Evolutionary conservation across 257 asterid genomes (phyloP).

Genomic region (Solanum tarijense): DNA sequence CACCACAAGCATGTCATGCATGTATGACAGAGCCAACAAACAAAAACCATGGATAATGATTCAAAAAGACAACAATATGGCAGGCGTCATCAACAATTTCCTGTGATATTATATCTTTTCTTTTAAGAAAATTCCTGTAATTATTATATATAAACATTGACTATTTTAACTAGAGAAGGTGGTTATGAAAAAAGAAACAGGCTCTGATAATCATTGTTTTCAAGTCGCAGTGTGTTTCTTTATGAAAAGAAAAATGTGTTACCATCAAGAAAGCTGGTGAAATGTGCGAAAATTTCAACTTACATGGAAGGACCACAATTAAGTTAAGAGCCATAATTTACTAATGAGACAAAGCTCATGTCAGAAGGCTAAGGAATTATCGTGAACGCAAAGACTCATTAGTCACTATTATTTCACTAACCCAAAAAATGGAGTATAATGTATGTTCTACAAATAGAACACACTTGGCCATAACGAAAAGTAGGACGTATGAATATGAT

Average conservation of each 20-base stretch:
- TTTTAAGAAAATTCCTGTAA: neutral
- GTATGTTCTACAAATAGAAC: neutral
- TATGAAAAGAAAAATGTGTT: neutral
- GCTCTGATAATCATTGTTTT: neutral
- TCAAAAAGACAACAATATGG: neutral
- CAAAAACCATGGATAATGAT: neutral
- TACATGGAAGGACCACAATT: neutral
- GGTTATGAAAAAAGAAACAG: neutral
- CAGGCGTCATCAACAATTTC: neutral
- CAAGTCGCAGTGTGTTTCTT: neutral
- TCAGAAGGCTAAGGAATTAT: neutral
- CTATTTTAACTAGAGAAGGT: neutral
- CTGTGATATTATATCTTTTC: neutral
- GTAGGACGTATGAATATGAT: neutral
- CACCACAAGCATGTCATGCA: neutral
- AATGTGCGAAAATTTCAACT: neutral
- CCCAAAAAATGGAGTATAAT: neutral
- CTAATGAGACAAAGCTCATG: neutral
- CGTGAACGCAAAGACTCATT: neutral
- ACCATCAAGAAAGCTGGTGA: neutral
- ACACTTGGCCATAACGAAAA: neutral
- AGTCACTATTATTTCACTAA: neutral
- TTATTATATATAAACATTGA: neutral
- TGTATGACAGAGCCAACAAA: neutral
- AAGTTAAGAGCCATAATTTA: neutral